These are phyloP conservation scores for Calonectria hongkongensis DNA, from an alignment of 2,329 filamentous ascomycete species.

Conservation along the genomic window DNA sequence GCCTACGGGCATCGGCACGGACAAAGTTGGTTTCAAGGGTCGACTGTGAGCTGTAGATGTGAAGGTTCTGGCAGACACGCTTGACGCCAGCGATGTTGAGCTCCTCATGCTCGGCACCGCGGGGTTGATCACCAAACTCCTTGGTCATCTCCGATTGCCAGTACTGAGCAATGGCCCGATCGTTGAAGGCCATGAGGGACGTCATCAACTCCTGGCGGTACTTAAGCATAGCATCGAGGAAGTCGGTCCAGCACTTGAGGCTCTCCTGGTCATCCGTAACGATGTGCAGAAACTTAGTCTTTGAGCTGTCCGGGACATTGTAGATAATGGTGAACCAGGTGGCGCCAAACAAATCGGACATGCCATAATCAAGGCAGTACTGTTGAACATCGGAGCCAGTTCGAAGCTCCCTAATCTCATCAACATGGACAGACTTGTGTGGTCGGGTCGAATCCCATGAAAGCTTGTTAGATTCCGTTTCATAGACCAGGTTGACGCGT, in stretches of 20 bases:
- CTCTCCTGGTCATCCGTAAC: conserved; percentile 84
- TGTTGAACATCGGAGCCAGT: conserved; percentile 89
- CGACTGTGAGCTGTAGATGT: conserved; percentile 90
- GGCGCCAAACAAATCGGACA: conserved; percentile 79
- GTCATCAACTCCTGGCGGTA: conserved; percentile 94
- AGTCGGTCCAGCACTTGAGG: conserved; percentile 87
- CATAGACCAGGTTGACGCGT: conserved; percentile 82
- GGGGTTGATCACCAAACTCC: conserved; percentile 73
- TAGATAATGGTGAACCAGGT: conserved; percentile 96
- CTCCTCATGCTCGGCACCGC: conserved; percentile 76
- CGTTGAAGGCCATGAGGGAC: conserved; percentile 88
- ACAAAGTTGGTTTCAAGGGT: conserved; percentile 85
- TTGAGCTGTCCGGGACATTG: conserved; percentile 84
- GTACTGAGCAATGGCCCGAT: conserved; percentile 87
- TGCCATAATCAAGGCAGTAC: conserved; percentile 88
- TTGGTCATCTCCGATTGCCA: conserved; percentile 91
- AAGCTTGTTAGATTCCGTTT: conserved; percentile 89
- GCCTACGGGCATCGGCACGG: conserved; percentile 79
- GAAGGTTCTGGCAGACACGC: conserved; percentile 89
- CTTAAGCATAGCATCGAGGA: conserved; percentile 88
- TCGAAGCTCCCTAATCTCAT: conserved; percentile 94
- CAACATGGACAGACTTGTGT: conserved; percentile 92
- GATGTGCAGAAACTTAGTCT: conserved; percentile 91
- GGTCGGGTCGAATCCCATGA: conserved; percentile 88
- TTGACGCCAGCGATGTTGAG: conserved; percentile 88